Base-by-base conservation (phyloP, 139 green algal genomes). In the Asterochloris erici region DNA sequence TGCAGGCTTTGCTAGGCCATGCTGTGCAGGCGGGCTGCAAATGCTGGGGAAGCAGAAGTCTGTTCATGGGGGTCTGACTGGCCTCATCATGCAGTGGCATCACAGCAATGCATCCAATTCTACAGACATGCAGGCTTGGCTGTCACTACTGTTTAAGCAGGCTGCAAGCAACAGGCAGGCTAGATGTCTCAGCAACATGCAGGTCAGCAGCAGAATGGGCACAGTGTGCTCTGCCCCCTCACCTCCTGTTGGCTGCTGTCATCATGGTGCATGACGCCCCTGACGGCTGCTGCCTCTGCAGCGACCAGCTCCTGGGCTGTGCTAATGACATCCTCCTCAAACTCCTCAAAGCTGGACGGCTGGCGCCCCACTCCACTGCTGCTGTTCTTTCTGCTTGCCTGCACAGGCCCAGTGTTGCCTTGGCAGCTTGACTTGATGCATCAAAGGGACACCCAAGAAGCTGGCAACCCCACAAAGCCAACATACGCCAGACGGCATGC, bases 201-300 rank as follows among this genome's bases (percentile, higher is more conserved):
- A 71, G 66, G 21, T 23, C 17, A 23, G 66, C 17, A 26, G 66
- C 66, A 71, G 21, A 23, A 9, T 26, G 19, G 21, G 66, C 66
- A 71, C 19, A 71, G 66, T 26, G 66, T 21, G 10, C 9, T 71
- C 17, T 26, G 9, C 2, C 38, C 38, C 38, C 38, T 6, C 38
- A 54, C 38, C 38, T 73, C 62, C 15, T 73, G 61, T 26, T 81
- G 77, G 16, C 14, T 74, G 63, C 68, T 81, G 63, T 81, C 77
- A 28, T 62, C 23, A 73, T 92, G 89, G 1, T 84, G 84, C 89
- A 93, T 92, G 13, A 84, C 87, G 23, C 38, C 23, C 17, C 82
- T 79, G 75, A 95, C 87, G 73, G 79, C 69, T 13, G 81, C 75
- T 13, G 81, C 77, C 87, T 96, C 93, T 12, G 74, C 83, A 14